Evolutionary conservation across 2,329 filamentous ascomycete genomes (phyloP).

Genomic region (Bipolaris bicolor): DNA sequence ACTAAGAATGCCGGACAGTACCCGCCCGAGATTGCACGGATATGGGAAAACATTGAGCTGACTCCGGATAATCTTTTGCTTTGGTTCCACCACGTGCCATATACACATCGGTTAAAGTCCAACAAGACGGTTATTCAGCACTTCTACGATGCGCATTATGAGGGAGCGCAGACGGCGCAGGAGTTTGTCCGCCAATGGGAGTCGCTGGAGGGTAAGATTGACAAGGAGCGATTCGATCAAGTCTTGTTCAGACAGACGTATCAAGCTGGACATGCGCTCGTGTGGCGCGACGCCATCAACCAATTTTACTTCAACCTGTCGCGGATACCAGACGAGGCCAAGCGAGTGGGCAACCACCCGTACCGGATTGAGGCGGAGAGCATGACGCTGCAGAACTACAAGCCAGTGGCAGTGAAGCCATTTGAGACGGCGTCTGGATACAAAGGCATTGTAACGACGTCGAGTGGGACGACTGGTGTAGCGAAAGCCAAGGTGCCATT

Average conservation of each 20-base stretch:
- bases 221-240: constrained; percentile 65
- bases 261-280: constrained; percentile 71
- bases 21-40: constrained; percentile 62
- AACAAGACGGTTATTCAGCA: constrained; percentile 72
- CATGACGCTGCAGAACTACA: constrained; percentile 67
- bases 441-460: constrained; percentile 61
- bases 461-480: constrained; percentile 60
- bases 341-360: constrained; percentile 65
- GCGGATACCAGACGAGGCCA: constrained; percentile 62
- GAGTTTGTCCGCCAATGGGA: constrained; percentile 63
- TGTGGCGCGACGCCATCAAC: constrained; percentile 72
- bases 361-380: constrained; percentile 72
- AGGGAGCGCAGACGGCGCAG: constrained; percentile 65
- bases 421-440: constrained; percentile 65
- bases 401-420: constrained; percentile 60
- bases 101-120: constrained; percentile 66
- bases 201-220: constrained; percentile 61
- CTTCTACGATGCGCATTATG: constrained; percentile 69
- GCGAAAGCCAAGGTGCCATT: constrained; percentile 56
- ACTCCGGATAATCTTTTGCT: constrained; percentile 72
- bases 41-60: constrained; percentile 65
- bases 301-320: constrained; percentile 69
- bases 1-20: constrained; percentile 72
- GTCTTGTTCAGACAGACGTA: constrained; percentile 65
- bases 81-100: constrained; percentile 78